A percentile compares a stretch with the other conserved stretches of the same genome.
Conservation (phyloP, 139 green algal species). For the Micractinium sp. region DNA sequence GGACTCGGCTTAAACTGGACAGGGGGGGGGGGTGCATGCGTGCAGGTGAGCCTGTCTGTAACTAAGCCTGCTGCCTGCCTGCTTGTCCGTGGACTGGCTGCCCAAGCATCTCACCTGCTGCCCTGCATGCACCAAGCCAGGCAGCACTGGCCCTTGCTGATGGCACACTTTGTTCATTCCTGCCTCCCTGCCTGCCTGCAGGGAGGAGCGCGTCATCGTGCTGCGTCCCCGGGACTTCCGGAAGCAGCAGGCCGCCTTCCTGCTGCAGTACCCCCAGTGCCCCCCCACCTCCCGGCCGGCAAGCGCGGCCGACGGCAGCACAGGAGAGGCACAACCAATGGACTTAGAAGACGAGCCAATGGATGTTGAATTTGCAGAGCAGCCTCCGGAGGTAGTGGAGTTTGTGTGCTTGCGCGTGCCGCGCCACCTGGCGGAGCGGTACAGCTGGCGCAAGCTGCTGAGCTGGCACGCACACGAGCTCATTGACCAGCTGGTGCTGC, state of each 20-base stretch:
- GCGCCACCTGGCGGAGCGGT: constrained; percentile 6
- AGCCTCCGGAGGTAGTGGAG: background rate
- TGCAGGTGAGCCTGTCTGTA: background rate
- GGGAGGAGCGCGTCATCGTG: constrained; percentile 41
- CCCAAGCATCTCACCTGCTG: too few species aligned
- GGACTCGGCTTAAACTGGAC: background rate
- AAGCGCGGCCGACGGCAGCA: background rate
- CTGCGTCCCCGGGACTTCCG: constrained; percentile 48
- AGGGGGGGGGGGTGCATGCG: too few species aligned
- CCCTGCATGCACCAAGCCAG: too few species aligned
- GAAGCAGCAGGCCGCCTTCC: constrained; percentile 39
- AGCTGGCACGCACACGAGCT: background rate
- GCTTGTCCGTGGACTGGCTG: background rate
- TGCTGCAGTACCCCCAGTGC: constrained; percentile 7
- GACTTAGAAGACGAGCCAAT: background rate
- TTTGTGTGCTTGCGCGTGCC: constrained; percentile 37
- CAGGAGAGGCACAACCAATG: background rate
- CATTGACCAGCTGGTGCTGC: constrained; percentile 38
- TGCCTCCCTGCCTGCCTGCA: constrained; percentile 9
- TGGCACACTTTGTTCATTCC: background rate
- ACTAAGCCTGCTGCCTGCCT: background rate
- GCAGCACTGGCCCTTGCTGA: background rate
- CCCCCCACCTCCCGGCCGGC: background rate
- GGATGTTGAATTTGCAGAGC: background rate
- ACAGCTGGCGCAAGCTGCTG: constrained; percentile 28